Evolutionary conservation across 371 early-diverging fungal species (phyloP).

Genomic region (Syncephalastrum monosporum): DNA sequence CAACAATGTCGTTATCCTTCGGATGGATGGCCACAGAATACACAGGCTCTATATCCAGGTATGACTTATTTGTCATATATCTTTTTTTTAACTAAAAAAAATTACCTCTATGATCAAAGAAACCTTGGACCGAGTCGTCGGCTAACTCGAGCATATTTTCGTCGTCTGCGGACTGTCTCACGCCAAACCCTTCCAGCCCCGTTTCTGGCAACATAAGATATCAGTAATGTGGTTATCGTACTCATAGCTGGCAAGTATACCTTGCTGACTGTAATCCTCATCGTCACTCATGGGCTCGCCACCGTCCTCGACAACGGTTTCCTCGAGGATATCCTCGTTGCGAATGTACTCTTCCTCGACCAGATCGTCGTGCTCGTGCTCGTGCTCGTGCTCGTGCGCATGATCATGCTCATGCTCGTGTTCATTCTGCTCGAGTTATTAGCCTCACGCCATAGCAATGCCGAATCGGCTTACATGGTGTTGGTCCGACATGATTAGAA

Average conservation of each 20-base stretch:
- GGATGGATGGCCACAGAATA: conserved; percentile 88
- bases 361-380: conserved; percentile 12
- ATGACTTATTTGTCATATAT: not conserved
- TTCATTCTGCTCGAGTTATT: not conserved
- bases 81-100: not conserved
- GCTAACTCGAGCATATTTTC: conserved; percentile 65
- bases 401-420: conserved; percentile 2
- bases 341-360: conserved; percentile 26
- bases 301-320: conserved; percentile 9
- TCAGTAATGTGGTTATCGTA: no score
- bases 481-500: conserved; percentile 4
- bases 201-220: no score
- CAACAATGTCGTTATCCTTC: conserved; percentile 58
- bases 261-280: conserved; percentile 9
- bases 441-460: not conserved
- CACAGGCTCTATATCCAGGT: conserved; percentile 74
- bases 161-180: conserved; percentile 48
- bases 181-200: conserved; percentile 28
- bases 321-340: conserved; percentile 21
- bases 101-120: conserved; percentile 84
- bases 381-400: not conserved
- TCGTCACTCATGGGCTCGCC: conserved; percentile 26
- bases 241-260: not conserved
- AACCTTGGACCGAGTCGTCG: conserved; percentile 92
- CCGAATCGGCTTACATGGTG: not conserved